These are phyloP conservation scores for Venturia aucupariae DNA, from an alignment of 2,329 filamentous ascomycete genomes.

Conservation along the genomic window DNA sequence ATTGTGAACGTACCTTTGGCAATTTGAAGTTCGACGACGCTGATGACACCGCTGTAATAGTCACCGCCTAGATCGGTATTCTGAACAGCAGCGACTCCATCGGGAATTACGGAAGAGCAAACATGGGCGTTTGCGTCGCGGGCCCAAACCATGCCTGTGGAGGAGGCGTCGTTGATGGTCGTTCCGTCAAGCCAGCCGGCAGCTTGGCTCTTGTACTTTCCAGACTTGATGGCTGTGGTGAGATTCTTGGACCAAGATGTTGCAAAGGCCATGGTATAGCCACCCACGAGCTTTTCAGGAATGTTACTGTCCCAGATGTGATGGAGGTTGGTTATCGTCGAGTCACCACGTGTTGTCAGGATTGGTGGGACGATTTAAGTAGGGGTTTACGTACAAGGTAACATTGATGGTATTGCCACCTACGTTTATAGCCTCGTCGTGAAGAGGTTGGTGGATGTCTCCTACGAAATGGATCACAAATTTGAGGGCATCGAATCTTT, in stretches of 20 bases:
- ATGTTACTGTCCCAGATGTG: conserved; percentile 31
- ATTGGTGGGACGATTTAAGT: neutral
- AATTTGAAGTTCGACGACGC: conserved; percentile 34
- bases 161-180: conserved; percentile 26
- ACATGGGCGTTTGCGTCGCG: conserved; percentile 34
- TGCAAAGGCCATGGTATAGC: conserved; percentile 30
- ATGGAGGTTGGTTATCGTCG: conserved; percentile 32
- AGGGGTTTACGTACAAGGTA: conserved; percentile 29
- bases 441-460: conserved; percentile 66
- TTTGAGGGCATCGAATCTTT: conserved; percentile 37
- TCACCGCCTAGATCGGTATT: conserved; percentile 29
- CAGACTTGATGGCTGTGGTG: conserved; percentile 29
- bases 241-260: conserved; percentile 30
- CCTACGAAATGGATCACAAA: conserved; percentile 51
- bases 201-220: conserved; percentile 27
- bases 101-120: conserved; percentile 33
- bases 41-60: conserved; percentile 29
- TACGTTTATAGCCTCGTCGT: conserved; percentile 39
- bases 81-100: conserved; percentile 28
- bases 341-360: neutral
- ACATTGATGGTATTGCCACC: conserved; percentile 38
- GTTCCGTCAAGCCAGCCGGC: conserved; percentile 30
- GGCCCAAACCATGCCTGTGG: conserved; percentile 33
- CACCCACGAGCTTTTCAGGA: conserved; percentile 31
- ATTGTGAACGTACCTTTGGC: conserved; percentile 26